A percentile compares a stretch with the other conserved stretches of the same genome.
Conservation (phyloP, 345 rosid species). For the Syzygium aromaticum region DNA sequence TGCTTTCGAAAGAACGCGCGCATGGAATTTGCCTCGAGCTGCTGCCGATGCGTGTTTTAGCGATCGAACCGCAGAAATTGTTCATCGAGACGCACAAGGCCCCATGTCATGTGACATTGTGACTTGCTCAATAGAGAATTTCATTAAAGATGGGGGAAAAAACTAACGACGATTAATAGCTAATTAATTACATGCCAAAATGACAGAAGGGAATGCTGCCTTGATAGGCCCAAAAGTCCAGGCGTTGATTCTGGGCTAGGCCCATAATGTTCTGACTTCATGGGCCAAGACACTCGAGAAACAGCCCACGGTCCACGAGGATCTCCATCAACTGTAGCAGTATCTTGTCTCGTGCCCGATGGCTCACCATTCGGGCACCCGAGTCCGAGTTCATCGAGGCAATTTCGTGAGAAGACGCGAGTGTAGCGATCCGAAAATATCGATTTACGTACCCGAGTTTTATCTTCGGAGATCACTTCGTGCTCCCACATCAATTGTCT, state of each 20-base stretch:
- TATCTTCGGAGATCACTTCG: neutral
- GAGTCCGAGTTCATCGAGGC: neutral
- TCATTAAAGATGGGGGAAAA: neutral
- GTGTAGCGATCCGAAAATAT: no score
- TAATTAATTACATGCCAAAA: no score
- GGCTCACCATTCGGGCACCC: no score
- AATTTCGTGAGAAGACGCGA: neutral
- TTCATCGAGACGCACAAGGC: fast-evolving
- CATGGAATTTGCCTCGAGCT: neutral
- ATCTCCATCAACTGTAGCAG: neutral
- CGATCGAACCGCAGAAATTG: neutral
- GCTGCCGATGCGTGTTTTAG: neutral
- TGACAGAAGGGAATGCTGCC: neutral
- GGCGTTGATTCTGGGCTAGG: neutral
- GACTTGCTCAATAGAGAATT: neutral
- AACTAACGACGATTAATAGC: neutral
- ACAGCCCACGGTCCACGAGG: neutral
- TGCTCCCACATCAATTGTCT: neutral
- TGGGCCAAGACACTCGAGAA: neutral
- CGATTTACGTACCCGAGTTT: no score
- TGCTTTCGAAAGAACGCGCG: no score
- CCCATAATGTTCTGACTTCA: neutral
- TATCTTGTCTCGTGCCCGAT: no score
- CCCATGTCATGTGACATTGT: neutral
- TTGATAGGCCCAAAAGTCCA: neutral